Evolutionary conservation across 495 filamentous ascomycete genomes (phyloP), one percentile per base, ranked within the genome.

Genomic region (Trichocladium antarcticum): DNA sequence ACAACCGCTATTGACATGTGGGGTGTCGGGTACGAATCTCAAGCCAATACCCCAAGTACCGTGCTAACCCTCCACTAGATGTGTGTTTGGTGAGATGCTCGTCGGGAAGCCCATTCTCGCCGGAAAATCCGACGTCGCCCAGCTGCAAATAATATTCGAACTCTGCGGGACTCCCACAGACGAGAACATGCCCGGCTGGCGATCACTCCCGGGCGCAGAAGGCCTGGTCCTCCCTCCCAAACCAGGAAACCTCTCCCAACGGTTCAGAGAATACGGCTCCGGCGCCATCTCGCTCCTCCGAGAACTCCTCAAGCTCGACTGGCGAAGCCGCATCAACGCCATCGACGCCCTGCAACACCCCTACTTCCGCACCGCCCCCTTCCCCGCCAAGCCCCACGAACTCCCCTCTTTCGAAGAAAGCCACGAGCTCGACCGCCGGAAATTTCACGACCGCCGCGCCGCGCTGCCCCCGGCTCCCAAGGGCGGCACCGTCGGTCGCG

Each of bases 51-150:
- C 37, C n/a, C 6, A 12, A 19, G 21, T 34, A 32, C 22, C 42
- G 27, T 12, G 46, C 63, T 69, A 56, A 71, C 62, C n/a, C 59
- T 47, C 6, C 16, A 34, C 12, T 53, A 90, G 87, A 24, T 96
- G 92, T 62, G 88, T 99, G 10, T 96, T 99, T 63, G 92, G 88
- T 27, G 92, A 99, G 66, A 99, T 99, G 92, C 85, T 97, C 51
- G 81, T 86, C 56, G 80, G 88, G 42, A 94, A 87, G 61, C 92
- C 92, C 0, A 96, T 99, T 39, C 76, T 99, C 20, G 79, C 87
- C 3, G 92, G 92, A 4, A 86, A 79, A 46, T 93, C 83, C 59
- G 92, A 99, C 61, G 66, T 78, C 6, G 84, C 97, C 58, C 92
- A 99, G 66, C 78, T 88, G 35, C 80, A 92, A 11, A 77, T 90